Conservation (phyloP, 2,329 filamentous ascomycete genomes). For the Pseudogymnoascus sp. region DNA sequence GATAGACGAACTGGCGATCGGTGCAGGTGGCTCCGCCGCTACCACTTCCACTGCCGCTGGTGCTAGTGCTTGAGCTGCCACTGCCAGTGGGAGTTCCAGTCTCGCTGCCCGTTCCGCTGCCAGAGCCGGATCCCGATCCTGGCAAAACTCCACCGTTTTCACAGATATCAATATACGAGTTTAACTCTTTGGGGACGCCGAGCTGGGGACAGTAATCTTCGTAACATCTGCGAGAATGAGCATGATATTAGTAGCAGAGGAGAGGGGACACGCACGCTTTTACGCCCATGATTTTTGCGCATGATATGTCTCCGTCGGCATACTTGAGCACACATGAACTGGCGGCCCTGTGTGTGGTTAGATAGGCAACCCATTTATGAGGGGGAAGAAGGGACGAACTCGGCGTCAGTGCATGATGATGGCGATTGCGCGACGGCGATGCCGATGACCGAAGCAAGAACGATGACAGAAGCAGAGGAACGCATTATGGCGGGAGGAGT, state of each 20-base stretch:
- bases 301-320: neutral
- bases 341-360: neutral
- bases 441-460: neutral
- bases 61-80: neutral
- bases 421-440: neutral
- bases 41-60: neutral
- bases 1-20: neutral
- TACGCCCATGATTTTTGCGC: neutral
- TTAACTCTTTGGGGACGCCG: neutral
- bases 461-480: neutral
- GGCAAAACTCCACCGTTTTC: neutral
- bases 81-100: neutral
- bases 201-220: neutral
- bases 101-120: neutral
- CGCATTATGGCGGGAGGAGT: neutral
- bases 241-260: neutral
- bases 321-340: neutral
- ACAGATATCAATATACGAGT: neutral
- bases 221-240: neutral
- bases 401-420: neutral
- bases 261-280: neutral
- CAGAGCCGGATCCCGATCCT: neutral
- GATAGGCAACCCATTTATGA: neutral
- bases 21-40: neutral
- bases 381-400: neutral